Evolutionary conservation across 371 early-diverging fungal species (phyloP), one percentile per base, ranked within the genome.

Genomic region (Synchytrium microbalum): DNA sequence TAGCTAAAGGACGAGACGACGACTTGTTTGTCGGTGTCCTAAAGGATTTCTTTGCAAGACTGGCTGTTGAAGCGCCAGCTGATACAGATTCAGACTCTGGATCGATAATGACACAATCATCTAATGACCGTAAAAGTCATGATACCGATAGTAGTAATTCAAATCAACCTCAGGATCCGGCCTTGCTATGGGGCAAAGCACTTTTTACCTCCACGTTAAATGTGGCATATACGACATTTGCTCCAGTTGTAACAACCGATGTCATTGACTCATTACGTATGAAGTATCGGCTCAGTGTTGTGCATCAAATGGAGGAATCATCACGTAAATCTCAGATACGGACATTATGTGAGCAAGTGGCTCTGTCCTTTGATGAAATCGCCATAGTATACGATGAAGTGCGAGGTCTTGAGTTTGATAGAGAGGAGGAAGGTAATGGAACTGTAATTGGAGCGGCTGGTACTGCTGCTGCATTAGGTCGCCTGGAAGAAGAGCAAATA

Each of bases 221-320:
- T 3, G 64, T 65, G 8, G 78, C 77, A 24, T 77, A 75, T 56
- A 64, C 33, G n/a, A 60, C 66, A 0, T 74, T 74, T 58, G 64
- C 72, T 0, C 52, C 63, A 14, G 14, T 61, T 14, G 69, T 75
- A 23, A 71, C 72, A 10, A 68, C 60, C 1, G 78, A 80, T 27
- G 30, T 33, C 19, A 78, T 80, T 54, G 78, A 78, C 25, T 25
- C 67, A 2, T 69, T 76, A 59, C 66, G 80, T 13, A 67, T 72
- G 60, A 72, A 70, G 54, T 67, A 69, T 53, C 63, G 78, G n/a
- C 55, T 80, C 8, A 64, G 53, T 24, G 77, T 80, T 2, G 79
- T 80, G 1, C 81, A 80, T 51, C 75, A 72, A 38, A 78, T 77
- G 77, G 81, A 80, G 55, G 74, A 70, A n/a, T 71, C 76, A 32